Evolutionary conservation across 1,139 yeast species (phyloP), one percentile per base, ranked within the genome.

Genomic region (Starmera stellimalicola): DNA sequence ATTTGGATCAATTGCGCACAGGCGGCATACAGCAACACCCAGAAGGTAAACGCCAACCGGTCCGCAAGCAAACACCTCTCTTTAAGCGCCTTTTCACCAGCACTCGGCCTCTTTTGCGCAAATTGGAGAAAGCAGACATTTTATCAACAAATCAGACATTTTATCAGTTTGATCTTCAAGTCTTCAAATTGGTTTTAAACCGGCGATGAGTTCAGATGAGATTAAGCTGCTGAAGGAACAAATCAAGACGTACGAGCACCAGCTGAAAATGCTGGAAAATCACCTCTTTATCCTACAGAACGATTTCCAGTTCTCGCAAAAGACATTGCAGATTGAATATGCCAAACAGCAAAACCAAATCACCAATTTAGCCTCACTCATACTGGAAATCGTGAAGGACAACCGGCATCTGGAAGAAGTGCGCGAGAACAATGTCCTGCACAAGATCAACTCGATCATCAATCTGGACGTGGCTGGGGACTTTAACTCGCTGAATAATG

Each of bases 361-460:
- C 18, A 39, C 44, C 10, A 36, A 38, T 18, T 34, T 48, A 12
- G 50, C 50, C 7, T 37, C 44, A 3, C 27, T 48, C 17, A 29
- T 48, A 7, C 29, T 44, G n/a, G 53, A 48, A 18, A 35, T 39
- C 14, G 34, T 43, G 15, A 48, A 48, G 29, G 52, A 47, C 23
- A 39, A 38, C 27, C 40, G 49, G 9, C 44, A 41, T 5, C 35
- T 36, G 25, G 48, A 45, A 25, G 53, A 48, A 29, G 37, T 35
- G 12, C 32, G 47, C 9, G 51, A 48, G 30, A 33, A 34, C n/a
- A 38, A 29, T 17, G 32, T 47, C 11, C 23, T 46, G 10, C 49
- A 46, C 16, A 42, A 43, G 33, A 38, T 47, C 25, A 44, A 39
- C 29, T 35, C 18, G 17, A 41, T 47, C 16, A 32, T 48, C 26